Percentiles rank a stretch among this genome's conserved stretches.
These are phyloP conservation scores for Phaeosphaeriaceae sp. DNA, from an alignment of 2,329 filamentous ascomycete genomes.

Conservation along the genomic window DNA sequence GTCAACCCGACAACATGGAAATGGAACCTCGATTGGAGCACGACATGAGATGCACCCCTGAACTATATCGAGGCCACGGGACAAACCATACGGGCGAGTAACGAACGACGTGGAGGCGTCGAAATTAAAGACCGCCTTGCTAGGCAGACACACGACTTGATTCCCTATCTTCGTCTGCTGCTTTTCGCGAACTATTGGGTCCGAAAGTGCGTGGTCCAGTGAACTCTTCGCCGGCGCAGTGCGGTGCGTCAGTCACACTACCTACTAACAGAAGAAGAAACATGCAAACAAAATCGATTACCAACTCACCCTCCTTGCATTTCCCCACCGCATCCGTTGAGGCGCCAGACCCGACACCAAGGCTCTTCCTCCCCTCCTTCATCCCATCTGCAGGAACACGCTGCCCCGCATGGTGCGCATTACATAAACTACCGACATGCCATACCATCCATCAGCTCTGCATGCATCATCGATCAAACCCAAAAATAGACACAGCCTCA, in stretches of 20 bases:
- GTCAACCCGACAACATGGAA: slow-evolving; percentile 22
- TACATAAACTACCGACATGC: not conserved
- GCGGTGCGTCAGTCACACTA: not conserved
- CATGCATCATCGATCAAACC: slow-evolving; percentile 11
- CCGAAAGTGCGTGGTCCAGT: not conserved
- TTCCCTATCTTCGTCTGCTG: slow-evolving; percentile 1
- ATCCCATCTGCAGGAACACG: slow-evolving; percentile 18
- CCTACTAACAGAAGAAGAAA: not conserved
- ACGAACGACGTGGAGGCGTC: not conserved
- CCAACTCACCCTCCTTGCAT: not conserved
- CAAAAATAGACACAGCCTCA: slow-evolving; percentile 36
- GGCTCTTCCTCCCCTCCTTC: slow-evolving; percentile 1
- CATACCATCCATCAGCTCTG: slow-evolving; percentile 14
- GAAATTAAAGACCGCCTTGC: not conserved
- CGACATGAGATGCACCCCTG: slow-evolving; percentile 16
- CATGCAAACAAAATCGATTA: not conserved
- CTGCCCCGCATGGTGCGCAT: not conserved
- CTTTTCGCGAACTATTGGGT: not conserved
- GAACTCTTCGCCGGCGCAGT: not conserved
- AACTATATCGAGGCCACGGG: slow-evolving; percentile 19
- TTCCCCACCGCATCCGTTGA: not conserved
- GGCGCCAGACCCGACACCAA: slow-evolving; percentile 5
- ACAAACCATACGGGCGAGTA: not conserved
- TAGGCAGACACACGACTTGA: slow-evolving; percentile 4
- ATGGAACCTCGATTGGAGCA: slow-evolving; percentile 9